phyloP scores from a whole-genome alignment of 495 filamentous ascomycete species.

The Tirmania nivea region DNA sequence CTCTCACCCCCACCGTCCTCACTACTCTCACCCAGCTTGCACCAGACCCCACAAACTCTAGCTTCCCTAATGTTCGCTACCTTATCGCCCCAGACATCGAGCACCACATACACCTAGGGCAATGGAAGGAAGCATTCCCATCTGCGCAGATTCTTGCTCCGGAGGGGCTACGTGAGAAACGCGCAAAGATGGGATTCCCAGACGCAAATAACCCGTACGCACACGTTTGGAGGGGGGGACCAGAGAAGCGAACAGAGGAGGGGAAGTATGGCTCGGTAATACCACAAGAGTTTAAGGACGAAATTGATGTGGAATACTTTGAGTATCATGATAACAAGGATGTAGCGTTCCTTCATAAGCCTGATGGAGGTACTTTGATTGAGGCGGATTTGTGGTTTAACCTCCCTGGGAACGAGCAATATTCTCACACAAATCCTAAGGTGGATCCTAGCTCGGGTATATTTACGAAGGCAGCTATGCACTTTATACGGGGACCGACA shows the following conservation, averaged over 20 bases:
- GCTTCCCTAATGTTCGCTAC: conserved; percentile 39
- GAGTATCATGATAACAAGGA: conserved; percentile 64
- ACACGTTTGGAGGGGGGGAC: conserved; percentile 34
- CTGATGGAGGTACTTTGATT: conserved; percentile 51
- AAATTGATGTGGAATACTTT: conserved; percentile 76
- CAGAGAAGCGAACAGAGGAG: conserved; percentile 7
- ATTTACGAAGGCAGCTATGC: conserved; percentile 36
- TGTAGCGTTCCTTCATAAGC: conserved; percentile 66
- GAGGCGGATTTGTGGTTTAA: conserved; percentile 87
- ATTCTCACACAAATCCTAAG: conserved; percentile 32
- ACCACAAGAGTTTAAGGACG: conserved; percentile 55
- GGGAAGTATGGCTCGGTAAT: conserved; percentile 33
- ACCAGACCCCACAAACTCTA: conserved; percentile 11
- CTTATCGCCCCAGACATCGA: conserved; percentile 71
- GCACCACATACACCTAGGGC: conserved; percentile 74
- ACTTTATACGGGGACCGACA: no score
- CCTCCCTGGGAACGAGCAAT: conserved; percentile 71
- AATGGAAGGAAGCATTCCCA: conserved; percentile 65
- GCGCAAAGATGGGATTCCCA: conserved; percentile 28
- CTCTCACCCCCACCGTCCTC: conserved; percentile 55
- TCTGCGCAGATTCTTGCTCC: conserved; percentile 59
- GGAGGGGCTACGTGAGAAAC: conserved; percentile 71
- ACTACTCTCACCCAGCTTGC: conserved; percentile 44
- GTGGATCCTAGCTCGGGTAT: conserved; percentile 30
- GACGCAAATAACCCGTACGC: conserved; percentile 48